These are phyloP conservation scores for Nothophoma quercina DNA, from an alignment of 2,329 filamentous ascomycete species.

Conservation along the genomic window DNA sequence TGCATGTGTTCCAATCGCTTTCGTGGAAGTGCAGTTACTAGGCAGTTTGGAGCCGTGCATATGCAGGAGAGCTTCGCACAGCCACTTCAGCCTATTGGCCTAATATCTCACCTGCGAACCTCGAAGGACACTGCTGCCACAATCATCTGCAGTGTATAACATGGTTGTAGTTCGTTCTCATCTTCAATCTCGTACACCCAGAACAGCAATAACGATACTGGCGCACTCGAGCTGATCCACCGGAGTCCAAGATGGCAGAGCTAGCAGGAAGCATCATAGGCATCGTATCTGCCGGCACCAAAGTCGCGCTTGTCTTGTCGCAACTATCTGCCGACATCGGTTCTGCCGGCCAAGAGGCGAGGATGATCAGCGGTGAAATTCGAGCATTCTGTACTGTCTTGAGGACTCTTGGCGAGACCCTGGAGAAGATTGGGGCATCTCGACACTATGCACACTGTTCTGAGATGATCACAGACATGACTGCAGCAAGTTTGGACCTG, in stretches of 20 bases:
- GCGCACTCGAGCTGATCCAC: too few relatives aligned
- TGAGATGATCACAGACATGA: constrained; percentile 29
- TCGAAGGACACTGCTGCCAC: too few relatives aligned
- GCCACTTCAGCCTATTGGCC: too few relatives aligned
- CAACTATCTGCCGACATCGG: constrained; percentile 31
- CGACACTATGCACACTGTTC: constrained; percentile 26
- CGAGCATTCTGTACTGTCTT: constrained; percentile 27
- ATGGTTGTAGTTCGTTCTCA: too few relatives aligned
- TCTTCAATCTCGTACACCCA: too few relatives aligned
- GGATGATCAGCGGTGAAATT: constrained; percentile 31
- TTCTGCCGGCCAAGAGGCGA: constrained; percentile 30
- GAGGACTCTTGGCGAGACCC: constrained; percentile 23
- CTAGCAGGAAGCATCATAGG: constrained; percentile 34
- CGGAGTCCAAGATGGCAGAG: constrained; percentile 26
- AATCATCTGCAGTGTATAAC: too few relatives aligned
- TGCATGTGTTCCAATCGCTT: too few relatives aligned
- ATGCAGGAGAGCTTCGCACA: too few relatives aligned
- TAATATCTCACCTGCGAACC: too few relatives aligned
- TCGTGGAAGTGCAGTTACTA: too few relatives aligned
- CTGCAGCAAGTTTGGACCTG: constrained; percentile 27
- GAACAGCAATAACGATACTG: too few relatives aligned
- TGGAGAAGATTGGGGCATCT: constrained; percentile 25
- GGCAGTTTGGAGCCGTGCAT: too few relatives aligned
- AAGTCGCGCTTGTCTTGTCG: constrained; percentile 29
- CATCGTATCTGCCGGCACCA: constrained; percentile 33